Evolutionary conservation across 2,329 filamentous ascomycete genomes (phyloP), one percentile per base, ranked within the genome.

Genomic region (Colletotrichum orbiculare): DNA sequence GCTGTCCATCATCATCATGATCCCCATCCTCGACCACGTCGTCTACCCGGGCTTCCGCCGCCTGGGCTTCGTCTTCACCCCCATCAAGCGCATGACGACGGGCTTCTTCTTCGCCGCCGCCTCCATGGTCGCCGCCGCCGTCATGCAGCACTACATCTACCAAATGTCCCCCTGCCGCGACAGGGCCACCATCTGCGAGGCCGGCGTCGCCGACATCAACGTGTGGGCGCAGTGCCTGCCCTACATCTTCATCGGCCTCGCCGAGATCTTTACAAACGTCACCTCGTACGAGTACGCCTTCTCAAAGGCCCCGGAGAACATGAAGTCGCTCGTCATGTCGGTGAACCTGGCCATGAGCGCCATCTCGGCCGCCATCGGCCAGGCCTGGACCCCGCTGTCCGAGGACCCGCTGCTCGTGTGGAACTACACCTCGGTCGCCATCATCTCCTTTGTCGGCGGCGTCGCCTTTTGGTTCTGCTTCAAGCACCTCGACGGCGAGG

Each of bases 261-360:
- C 83, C 8, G 84, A 86, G 75, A 83, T 86, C 58, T 81, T 86
- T 69, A 80, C 83, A 68, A 84, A 84, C 71, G 82, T 85, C 64
- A 85, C 84, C 13, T 88, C 88, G 1, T 87, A 91, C 68, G 91
- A 93, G 74, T 93, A 92, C 68, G 91, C 91, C 39, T 94, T 89
- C 80, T 89, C 89, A 74, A 92, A 93, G 77, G 90, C 91, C 0
- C 91, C 91, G 34, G 87, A 85, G 72, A 93, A 93, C 80, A 94
- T 94, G 91, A 89, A 90, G 69, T 91, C 89, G 1, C 82, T 94
- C n/a, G 90, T 94, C 71, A 83, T 86, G 76, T 86, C 87, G 17
- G 81, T 93, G 71, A 89, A 89, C 73, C 82, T 93, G 43, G 89
- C 91, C 80, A 92, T 87, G 83, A 89, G 83, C 37, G 91, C 90